Percentiles rank a stretch among this genome's conserved stretches.
Conservation (phyloP, 305 asterid species). For the Fraxinus baroniana region DNA sequence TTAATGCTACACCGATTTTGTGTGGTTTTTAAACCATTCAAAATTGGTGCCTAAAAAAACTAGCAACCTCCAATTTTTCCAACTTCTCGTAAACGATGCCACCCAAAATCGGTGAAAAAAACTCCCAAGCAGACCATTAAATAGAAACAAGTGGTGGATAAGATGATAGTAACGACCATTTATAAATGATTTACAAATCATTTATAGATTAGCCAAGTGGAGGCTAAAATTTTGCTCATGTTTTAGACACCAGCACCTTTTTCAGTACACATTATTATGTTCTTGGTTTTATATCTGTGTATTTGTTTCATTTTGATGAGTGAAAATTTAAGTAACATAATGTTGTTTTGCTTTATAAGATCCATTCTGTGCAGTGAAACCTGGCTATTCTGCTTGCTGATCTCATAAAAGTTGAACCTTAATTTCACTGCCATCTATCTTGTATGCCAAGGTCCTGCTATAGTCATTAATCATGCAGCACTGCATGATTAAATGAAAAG, state of each 20-base stretch:
- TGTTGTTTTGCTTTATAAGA: not conserved
- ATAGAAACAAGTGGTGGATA: not conserved
- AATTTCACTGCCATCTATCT: not conserved
- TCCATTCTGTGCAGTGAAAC: not conserved
- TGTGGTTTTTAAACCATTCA: too few relatives aligned
- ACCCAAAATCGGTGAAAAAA: too few relatives aligned
- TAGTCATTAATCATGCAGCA: not conserved
- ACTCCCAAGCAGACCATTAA: too few relatives aligned
- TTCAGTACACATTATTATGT: not conserved
- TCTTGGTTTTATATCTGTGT: not conserved
- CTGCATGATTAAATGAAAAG: not conserved
- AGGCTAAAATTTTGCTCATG: not conserved
- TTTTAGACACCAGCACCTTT: not conserved
- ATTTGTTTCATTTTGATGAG: not conserved
- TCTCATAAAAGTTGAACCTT: not conserved
- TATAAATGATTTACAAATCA: not conserved
- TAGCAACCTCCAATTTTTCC: too few relatives aligned
- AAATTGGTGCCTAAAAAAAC: too few relatives aligned
- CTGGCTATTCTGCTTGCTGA: not conserved
- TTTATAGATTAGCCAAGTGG: not conserved
- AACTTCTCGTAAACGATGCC: too few relatives aligned
- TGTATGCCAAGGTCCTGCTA: not conserved
- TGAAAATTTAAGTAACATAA: not conserved
- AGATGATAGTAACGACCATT: not conserved
- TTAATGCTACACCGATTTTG: too few relatives aligned